Conservation (phyloP, 2,329 filamentous ascomycete species). For the Fusarium falciforme region DNA sequence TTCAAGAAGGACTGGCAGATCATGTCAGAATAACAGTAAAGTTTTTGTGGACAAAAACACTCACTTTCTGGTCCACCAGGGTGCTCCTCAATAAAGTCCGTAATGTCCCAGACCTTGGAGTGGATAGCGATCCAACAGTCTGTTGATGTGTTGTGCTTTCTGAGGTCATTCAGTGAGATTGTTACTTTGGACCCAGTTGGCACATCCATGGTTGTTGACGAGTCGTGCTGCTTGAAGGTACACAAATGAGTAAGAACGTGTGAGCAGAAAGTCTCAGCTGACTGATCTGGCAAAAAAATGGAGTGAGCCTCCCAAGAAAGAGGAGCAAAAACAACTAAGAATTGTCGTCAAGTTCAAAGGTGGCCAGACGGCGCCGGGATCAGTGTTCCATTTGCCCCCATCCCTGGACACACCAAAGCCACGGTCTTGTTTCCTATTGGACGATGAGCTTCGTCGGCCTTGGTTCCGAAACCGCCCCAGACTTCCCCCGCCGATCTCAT, state of each 20-base stretch:
- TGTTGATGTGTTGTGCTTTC: conserved; percentile 58
- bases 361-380: background rate
- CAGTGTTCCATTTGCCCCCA: background rate
- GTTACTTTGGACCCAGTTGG: conserved; percentile 7
- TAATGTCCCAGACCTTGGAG: conserved; percentile 76
- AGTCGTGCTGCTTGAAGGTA: background rate
- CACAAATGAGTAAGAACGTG: background rate
- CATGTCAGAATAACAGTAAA: background rate
- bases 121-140: conserved; percentile 77
- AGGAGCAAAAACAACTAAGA: background rate
- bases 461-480: background rate
- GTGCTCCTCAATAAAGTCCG: conserved; percentile 66
- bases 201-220: conserved; percentile 18
- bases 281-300: background rate
- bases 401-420: background rate
- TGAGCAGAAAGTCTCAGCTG: background rate
- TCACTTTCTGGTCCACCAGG: conserved; percentile 52
- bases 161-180: conserved; percentile 52
- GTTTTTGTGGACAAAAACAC: background rate
- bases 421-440: conserved; percentile 13
- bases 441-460: background rate
- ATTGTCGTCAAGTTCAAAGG: background rate
- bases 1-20: conserved; percentile 56
- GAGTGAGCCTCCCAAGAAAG: background rate
- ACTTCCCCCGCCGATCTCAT: background rate